phyloP scores from a whole-genome alignment of 2,329 filamentous ascomycete species.

The Colletotrichum cereale region DNA sequence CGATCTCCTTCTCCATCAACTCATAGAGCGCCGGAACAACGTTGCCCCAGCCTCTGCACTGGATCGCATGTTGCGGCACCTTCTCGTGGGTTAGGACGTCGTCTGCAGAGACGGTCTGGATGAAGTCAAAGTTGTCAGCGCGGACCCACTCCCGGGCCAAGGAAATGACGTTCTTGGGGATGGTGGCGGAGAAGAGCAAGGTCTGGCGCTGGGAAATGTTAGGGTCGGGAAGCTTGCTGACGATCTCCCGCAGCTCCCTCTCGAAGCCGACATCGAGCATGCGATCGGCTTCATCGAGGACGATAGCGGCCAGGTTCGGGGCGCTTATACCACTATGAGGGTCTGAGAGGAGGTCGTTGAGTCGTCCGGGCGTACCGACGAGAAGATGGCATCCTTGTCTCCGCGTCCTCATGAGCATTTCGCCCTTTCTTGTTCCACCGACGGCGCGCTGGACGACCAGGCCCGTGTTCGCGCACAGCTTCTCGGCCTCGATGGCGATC shows the following conservation, averaged over 20 bases:
- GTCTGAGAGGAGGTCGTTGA: slow-evolving; percentile 85
- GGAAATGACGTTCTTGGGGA: slow-evolving; percentile 84
- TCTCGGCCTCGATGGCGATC: slow-evolving; percentile 83
- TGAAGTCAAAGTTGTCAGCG: slow-evolving; percentile 83
- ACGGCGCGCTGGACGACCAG: slow-evolving; percentile 83
- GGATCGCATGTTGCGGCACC: slow-evolving; percentile 83
- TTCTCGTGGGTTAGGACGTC: slow-evolving; percentile 87
- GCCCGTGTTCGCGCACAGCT: slow-evolving; percentile 73
- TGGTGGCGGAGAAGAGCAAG: slow-evolving; percentile 94
- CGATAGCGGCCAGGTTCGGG: slow-evolving; percentile 88
- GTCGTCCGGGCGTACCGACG: slow-evolving; percentile 89
- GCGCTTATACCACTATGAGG: slow-evolving; percentile 72
- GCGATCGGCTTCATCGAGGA: slow-evolving; percentile 96
- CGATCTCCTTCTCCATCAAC: slow-evolving; percentile 73
- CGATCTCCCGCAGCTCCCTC: slow-evolving; percentile 72
- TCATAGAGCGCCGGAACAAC: slow-evolving; percentile 82
- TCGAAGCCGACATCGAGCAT: slow-evolving; percentile 96
- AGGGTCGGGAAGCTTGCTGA: slow-evolving; percentile 71
- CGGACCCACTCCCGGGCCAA: slow-evolving; percentile 86
- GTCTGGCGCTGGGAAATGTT: slow-evolving; percentile 81
- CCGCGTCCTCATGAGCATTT: slow-evolving; percentile 76
- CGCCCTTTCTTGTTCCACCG: slow-evolving; percentile 84
- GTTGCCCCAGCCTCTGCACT: slow-evolving; percentile 78
- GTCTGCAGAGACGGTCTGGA: slow-evolving; percentile 86
- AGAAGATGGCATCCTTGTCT: slow-evolving; percentile 87